Evolutionary conservation across 306 rosid species (phyloP).

Genomic region (Glycine tomentella): DNA sequence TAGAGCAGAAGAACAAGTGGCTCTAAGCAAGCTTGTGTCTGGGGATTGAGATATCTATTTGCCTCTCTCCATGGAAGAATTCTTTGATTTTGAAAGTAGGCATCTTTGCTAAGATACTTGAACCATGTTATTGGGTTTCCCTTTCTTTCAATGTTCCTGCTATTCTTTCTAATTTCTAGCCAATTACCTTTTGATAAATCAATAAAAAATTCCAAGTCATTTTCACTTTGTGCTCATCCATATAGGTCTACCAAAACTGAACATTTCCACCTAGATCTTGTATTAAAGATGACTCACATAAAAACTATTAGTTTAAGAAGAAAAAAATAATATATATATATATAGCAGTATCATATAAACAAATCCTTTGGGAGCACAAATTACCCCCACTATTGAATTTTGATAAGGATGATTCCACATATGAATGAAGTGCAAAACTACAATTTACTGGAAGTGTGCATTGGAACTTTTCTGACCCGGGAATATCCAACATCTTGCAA

Average conservation of each 20-base stretch:
- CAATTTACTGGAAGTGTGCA: neutral
- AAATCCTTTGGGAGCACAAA: conserved; percentile 27
- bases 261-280: conserved; percentile 2
- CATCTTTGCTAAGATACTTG: too few species aligned
- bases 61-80: too few species aligned
- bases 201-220: neutral
- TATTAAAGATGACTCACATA: neutral
- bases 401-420: conserved; percentile 33
- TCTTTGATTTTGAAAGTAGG: too few species aligned
- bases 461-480: neutral
- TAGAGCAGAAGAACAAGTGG: too few species aligned
- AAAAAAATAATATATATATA: too few species aligned
- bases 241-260: neutral
- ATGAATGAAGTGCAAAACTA: conserved; percentile 4
- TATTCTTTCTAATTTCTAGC: neutral
- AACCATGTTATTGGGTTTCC: neutral
- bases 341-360: neutral
- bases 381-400: conserved; percentile 23
- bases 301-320: neutral
- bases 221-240: conserved; percentile 26
- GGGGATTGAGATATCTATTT: too few species aligned
- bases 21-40: too few species aligned
- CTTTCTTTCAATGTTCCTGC: neutral
- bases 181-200: neutral
- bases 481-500: neutral